These are phyloP conservation scores for Lunularia cruciata DNA, from an alignment of 225 moss, liverwort and hornwort genomes.

Conservation along the genomic window DNA sequence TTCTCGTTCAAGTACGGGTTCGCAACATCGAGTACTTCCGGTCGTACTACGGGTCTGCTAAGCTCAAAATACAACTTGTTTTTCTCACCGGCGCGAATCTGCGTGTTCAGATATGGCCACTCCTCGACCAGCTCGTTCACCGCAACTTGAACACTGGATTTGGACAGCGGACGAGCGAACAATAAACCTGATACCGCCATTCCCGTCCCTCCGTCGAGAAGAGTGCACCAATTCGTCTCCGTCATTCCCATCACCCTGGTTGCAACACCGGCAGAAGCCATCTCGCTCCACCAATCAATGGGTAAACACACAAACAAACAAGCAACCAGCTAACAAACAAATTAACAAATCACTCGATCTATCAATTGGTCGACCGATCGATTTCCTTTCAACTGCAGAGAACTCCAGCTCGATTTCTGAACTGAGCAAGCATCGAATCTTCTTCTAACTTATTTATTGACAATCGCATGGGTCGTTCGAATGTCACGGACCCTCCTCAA, in stretches of 20 bases:
- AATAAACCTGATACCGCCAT: conserved; percentile 27
- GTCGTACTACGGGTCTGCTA: background rate
- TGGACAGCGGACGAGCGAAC: conserved; percentile 27
- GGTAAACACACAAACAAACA: no score
- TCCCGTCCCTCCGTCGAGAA: conserved; percentile 41
- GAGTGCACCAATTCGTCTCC: conserved; percentile 35
- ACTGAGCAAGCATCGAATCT: no score
- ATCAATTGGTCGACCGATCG: no score
- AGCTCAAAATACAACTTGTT: conserved; percentile 14
- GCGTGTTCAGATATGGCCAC: conserved; percentile 27
- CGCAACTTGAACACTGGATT: conserved; percentile 32
- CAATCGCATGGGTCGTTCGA: no score
- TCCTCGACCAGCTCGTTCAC: conserved; percentile 29
- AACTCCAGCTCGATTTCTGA: no score
- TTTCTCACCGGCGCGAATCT: conserved; percentile 8
- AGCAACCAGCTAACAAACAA: no score
- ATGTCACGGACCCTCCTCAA: no score
- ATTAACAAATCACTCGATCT: no score
- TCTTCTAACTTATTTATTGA: no score
- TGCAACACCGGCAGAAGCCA: no score
- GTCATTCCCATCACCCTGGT: conserved; percentile 33
- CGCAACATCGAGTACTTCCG: conserved; percentile 7
- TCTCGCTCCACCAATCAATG: no score
- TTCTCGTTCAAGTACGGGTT: background rate
- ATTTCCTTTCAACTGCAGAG: no score